These are phyloP conservation scores for Thelephora ganbajun DNA, from an alignment of 768 basidiomycete species.

Conservation along the genomic window DNA sequence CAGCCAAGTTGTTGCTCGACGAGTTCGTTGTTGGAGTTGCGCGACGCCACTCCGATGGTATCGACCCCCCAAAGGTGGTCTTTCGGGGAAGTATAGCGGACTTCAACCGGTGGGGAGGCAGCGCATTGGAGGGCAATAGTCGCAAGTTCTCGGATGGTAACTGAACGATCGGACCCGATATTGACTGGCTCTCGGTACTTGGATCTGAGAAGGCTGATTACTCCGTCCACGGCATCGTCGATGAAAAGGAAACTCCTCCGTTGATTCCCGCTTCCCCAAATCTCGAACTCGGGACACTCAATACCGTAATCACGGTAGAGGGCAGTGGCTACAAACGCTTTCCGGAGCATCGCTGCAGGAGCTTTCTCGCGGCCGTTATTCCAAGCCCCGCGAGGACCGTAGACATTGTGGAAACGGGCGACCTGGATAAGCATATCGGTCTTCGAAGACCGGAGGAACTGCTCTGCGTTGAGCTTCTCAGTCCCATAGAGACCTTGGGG, in stretches of 20 bases:
- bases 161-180: conserved; percentile 33
- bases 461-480: conserved; percentile 40
- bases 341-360: conserved; percentile 42
- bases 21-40: conserved; percentile 37
- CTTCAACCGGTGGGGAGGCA: conserved; percentile 15
- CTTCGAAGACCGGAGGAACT: conserved; percentile 23
- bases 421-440: conserved; percentile 26
- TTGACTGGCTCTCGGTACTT: conserved; percentile 26
- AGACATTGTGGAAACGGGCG: conserved; percentile 47
- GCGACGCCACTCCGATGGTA: conserved; percentile 32
- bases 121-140: conserved; percentile 22
- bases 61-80: too few species aligned
- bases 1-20: conserved; percentile 23
- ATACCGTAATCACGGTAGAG: background rate
- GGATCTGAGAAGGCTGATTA: conserved; percentile 29
- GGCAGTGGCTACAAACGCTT: conserved; percentile 26
- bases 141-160: conserved; percentile 30
- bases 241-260: conserved; percentile 43
- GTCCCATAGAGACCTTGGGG: conserved; percentile 48
- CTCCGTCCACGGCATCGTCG: conserved; percentile 36
- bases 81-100: conserved; percentile 15
- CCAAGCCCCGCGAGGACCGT: conserved; percentile 41
- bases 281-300: conserved; percentile 23
- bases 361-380: conserved; percentile 41
- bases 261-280: conserved; percentile 45